Evolutionary conservation across 306 rosid genomes (phyloP).

Genomic region (Vigna unguiculata): DNA sequence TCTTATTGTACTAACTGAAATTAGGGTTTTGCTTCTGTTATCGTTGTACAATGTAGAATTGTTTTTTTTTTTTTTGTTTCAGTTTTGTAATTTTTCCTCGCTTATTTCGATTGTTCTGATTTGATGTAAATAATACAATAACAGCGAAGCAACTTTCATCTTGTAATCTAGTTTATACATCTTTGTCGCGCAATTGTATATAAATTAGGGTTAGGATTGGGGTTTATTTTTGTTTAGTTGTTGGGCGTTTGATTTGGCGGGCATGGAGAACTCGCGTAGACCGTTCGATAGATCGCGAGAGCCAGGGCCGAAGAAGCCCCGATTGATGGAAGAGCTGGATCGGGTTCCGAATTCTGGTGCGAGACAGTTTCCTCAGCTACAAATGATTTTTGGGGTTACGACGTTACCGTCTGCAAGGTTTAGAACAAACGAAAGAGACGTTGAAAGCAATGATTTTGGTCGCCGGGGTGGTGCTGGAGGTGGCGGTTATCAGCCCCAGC

Average conservation of each 20-base stretch:
- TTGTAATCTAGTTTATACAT: conserved; percentile 5
- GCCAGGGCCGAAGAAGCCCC: conserved; percentile 73
- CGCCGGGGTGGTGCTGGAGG: conserved; percentile 56
- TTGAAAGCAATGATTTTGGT: conserved; percentile 57
- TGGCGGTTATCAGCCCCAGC: conserved; percentile 70
- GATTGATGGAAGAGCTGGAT: conserved; percentile 64
- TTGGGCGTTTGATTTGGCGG: conserved; percentile 48
- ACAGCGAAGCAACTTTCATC: background rate
- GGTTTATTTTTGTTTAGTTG: conserved; percentile 38
- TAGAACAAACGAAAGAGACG: conserved; percentile 59
- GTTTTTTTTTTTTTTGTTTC: background rate
- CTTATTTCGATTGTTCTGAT: background rate
- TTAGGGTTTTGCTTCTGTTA: conserved; percentile 23
- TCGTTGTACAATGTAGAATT: conserved; percentile 34
- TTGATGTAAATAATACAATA: background rate
- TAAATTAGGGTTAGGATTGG: conserved; percentile 50
- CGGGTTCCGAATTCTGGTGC: conserved; percentile 49
- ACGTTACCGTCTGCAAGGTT: conserved; percentile 52
- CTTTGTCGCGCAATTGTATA: conserved; percentile 14
- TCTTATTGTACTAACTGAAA: background rate
- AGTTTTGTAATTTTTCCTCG: background rate
- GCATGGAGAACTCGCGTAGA: conserved; percentile 85
- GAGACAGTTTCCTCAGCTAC: conserved; percentile 69
- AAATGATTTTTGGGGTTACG: conserved; percentile 44
- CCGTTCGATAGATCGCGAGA: conserved; percentile 77